Conservation (phyloP, 257 asterid genomes). For the Scutellaria baicalensis region DNA sequence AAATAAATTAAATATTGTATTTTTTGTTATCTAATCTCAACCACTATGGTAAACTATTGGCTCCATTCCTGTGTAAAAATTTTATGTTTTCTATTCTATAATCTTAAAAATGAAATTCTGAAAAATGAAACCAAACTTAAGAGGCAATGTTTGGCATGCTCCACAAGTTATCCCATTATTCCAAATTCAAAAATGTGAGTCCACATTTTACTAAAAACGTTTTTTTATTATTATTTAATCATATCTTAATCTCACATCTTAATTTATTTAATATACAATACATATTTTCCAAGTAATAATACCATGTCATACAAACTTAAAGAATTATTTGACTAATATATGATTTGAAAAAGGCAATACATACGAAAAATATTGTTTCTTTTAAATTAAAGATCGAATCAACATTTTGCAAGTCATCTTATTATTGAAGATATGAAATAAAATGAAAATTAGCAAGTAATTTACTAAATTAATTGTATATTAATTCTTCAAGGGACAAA, state of each 20-base stretch:
- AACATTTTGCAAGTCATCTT: neutral
- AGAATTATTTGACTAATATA: neutral
- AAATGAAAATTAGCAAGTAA: neutral
- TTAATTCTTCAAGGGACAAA: conserved; percentile 22
- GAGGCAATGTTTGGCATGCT: conserved; percentile 8
- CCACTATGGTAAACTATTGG: too few relatives aligned
- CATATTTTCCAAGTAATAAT: neutral
- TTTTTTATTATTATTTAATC: neutral
- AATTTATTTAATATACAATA: neutral
- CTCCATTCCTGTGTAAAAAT: neutral
- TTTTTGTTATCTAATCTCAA: too few relatives aligned
- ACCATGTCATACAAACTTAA: neutral
- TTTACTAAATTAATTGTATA: neutral
- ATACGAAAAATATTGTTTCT: too few relatives aligned
- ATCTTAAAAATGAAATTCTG: neutral
- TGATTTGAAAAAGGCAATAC: neutral
- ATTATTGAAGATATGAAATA: neutral
- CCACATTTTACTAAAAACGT: neutral
- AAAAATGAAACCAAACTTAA: neutral
- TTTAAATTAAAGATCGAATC: neutral
- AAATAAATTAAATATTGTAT: too few relatives aligned
- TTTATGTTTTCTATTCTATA: neutral
- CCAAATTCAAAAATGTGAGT: neutral
- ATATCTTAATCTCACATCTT: neutral
- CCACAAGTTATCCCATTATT: conserved; percentile 22